phyloP scores from a whole-genome alignment of 2,329 filamentous ascomycete species.

The Ceratocystis huliohia region DNA sequence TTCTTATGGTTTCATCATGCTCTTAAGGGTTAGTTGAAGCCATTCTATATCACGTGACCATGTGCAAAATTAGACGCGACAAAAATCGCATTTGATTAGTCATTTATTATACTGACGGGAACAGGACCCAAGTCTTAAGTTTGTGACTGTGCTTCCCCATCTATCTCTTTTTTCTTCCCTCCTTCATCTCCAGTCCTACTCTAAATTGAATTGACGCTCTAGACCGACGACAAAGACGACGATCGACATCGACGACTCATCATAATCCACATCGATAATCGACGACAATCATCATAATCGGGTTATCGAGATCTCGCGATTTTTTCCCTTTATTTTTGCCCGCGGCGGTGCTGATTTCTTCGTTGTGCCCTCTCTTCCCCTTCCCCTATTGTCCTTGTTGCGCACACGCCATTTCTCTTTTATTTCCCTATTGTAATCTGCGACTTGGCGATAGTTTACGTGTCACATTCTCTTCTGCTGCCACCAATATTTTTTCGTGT shows the following conservation, averaged over 20 bases:
- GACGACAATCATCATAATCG: not conserved
- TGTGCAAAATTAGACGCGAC: not conserved
- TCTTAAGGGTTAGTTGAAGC: too few relatives aligned
- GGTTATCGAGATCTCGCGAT: not conserved
- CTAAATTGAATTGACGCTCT: slow-evolving; percentile 1
- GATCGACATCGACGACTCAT: slow-evolving; percentile 3
- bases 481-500: not conserved
- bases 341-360: not conserved
- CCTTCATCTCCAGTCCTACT: slow-evolving; percentile 1
- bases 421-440: slow-evolving; percentile 34
- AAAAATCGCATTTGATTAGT: not conserved
- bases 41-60: not conserved
- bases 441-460: slow-evolving; percentile 20
- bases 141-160: not conserved
- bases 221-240: slow-evolving; percentile 4
- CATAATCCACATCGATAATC: not conserved
- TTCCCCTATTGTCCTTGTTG: not conserved
- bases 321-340: not conserved
- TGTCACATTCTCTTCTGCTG: not conserved
- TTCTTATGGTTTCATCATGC: too few relatives aligned
- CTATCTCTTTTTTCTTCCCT: slow-evolving; percentile 8
- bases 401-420: slow-evolving; percentile 24
- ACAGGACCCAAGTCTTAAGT: not conserved
- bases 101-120: not conserved
- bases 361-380: not conserved